Percentiles rank a stretch among this genome's conserved stretches.
Evolutionary conservation across 345 rosid species (phyloP).

Genomic region (Aegle marmelos): DNA sequence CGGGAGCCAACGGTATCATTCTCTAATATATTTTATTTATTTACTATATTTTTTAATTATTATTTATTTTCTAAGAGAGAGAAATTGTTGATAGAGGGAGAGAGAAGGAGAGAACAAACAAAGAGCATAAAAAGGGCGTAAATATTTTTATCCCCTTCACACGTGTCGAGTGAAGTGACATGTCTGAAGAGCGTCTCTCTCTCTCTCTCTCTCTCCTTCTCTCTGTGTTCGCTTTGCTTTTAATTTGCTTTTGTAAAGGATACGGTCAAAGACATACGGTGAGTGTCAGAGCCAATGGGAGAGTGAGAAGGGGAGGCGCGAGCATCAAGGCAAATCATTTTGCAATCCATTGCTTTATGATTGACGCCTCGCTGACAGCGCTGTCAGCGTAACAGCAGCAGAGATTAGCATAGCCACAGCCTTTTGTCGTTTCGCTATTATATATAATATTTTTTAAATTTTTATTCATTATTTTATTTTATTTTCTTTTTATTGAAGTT

Average conservation of each 20-base stretch:
- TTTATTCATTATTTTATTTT: too few relatives aligned
- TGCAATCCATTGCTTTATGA: constrained; percentile 68
- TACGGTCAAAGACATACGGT: constrained; percentile 40
- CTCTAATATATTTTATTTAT: background rate
- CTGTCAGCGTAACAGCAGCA: constrained; percentile 34
- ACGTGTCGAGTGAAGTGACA: constrained; percentile 43
- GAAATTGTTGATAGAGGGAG: constrained; percentile 7
- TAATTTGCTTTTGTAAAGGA: background rate
- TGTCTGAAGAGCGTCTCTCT: background rate
- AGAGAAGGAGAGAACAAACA: constrained; percentile 6
- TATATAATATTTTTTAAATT: too few relatives aligned
- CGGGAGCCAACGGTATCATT: constrained; percentile 33
- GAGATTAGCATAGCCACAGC: constrained; percentile 9
- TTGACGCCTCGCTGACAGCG: constrained; percentile 58
- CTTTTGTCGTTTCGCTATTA: constrained; percentile 34
- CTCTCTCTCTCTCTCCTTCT: background rate
- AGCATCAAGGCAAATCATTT: constrained; percentile 48
- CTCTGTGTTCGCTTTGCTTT: too few relatives aligned
- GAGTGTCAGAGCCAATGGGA: constrained; percentile 20
- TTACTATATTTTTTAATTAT: background rate
- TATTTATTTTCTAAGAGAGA: background rate
- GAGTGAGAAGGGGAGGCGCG: constrained; percentile 1
- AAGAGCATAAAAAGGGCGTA: constrained; percentile 24
- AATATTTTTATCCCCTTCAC: constrained; percentile 6
- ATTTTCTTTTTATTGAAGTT: too few relatives aligned